A percentile compares a stretch with the other conserved stretches of the same genome.
phyloP scores from a whole-genome alignment of 441 rosid genomes.

The Populus tomentosa region DNA sequence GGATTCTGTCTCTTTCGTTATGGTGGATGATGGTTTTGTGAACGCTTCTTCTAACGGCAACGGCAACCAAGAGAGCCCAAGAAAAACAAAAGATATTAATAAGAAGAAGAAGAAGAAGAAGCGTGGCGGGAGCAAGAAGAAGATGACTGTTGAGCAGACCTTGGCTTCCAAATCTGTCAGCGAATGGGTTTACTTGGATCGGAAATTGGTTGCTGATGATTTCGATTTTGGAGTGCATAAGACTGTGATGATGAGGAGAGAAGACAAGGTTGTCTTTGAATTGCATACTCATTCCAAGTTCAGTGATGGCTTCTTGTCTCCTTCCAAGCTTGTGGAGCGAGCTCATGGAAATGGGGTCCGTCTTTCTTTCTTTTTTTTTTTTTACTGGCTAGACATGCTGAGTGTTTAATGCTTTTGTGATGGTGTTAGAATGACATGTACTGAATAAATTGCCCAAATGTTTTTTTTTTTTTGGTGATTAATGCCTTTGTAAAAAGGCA shows the following conservation, averaged over 20 bases:
- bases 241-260: slow-evolving; percentile 26
- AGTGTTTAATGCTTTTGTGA: neutral
- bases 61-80: neutral
- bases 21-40: neutral
- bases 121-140: slow-evolving; percentile 67
- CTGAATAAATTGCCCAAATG: neutral
- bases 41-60: neutral
- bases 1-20: too few species aligned
- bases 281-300: slow-evolving; percentile 85
- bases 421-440: neutral
- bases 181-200: slow-evolving; percentile 67
- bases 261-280: slow-evolving; percentile 64
- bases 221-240: slow-evolving; percentile 42
- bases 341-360: slow-evolving; percentile 86
- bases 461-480: neutral
- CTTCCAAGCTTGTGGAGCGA: slow-evolving; percentile 81
- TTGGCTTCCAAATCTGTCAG: slow-evolving; percentile 53
- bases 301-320: slow-evolving; percentile 92
- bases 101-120: slow-evolving; percentile 65
- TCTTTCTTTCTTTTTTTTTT: neutral
- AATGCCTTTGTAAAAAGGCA: too few species aligned
- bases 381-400: neutral
- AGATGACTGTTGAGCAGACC: slow-evolving; percentile 65
- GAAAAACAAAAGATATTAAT: slow-evolving; percentile 32
- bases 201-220: slow-evolving; percentile 37